Conservation (phyloP, 148 eudicot genomes). For the Bassia scoparia region DNA sequence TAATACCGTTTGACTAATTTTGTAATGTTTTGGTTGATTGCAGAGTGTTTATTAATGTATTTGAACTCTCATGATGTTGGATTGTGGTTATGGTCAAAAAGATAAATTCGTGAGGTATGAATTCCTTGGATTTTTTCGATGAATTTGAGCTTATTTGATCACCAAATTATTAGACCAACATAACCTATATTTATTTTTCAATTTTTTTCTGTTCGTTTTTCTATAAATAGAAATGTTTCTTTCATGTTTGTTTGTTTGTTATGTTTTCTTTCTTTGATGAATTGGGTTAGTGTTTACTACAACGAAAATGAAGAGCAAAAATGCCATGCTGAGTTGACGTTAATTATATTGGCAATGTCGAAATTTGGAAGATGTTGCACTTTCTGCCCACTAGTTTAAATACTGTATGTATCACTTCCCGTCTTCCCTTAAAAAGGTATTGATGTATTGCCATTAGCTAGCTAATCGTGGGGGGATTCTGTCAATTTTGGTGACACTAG, state of each 20-base stretch:
- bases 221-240: background rate
- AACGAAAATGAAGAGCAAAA: background rate
- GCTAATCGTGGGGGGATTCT: no score
- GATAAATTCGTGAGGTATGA: constrained; percentile 37
- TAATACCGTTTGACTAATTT: constrained; percentile 14
- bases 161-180: background rate
- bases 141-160: background rate
- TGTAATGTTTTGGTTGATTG: constrained; percentile 23
- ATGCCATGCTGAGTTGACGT: background rate
- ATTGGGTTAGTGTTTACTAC: no score
- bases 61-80: constrained; percentile 30
- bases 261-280: no score
- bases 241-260: no score
- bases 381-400: background rate
- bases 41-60: constrained; percentile 24
- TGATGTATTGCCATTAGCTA: no score
- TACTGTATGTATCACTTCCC: no score
- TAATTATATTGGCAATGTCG: background rate
- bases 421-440: no score
- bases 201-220: background rate
- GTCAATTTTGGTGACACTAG: background rate
- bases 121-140: background rate
- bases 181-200: no score
- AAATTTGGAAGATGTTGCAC: constrained; percentile 2
- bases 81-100: constrained; percentile 36